phyloP scores from a whole-genome alignment of 768 basidiomycete species.

The Kwoniella heveanensis region DNA sequence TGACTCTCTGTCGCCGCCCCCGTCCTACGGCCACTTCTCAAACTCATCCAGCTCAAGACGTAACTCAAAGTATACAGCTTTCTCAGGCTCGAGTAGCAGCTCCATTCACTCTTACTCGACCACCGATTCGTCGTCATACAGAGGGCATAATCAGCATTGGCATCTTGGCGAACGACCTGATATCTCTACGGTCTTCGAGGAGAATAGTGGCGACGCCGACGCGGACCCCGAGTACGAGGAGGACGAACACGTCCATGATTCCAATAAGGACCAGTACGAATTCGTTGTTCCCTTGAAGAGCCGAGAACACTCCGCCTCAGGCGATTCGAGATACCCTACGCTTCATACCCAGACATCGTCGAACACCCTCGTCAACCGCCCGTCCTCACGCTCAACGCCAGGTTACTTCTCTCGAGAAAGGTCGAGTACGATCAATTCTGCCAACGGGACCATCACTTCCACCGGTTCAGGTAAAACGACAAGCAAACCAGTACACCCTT shows the following conservation, averaged over 20 bases:
- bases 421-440: constrained; percentile 14
- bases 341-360: constrained; percentile 17
- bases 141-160: constrained; percentile 18
- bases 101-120: constrained; percentile 27
- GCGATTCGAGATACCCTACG: constrained; percentile 2
- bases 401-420: constrained; percentile 15
- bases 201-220: constrained; percentile 18
- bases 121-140: constrained; percentile 31
- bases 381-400: constrained; percentile 6
- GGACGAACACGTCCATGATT: not conserved
- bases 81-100: constrained; percentile 29
- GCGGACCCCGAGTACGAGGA: constrained; percentile 15
- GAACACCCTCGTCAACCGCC: constrained; percentile 24
- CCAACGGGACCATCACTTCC: constrained; percentile 19
- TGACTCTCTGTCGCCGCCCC: constrained; percentile 19
- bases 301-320: not conserved
- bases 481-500: constrained; percentile 37
- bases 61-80: constrained; percentile 33
- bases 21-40: constrained; percentile 15
- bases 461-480: constrained; percentile 25
- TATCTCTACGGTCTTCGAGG: constrained; percentile 50
- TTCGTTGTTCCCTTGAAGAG: constrained; percentile 7
- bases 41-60: constrained; percentile 21
- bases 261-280: constrained; percentile 12
- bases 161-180: constrained; percentile 35